phyloP scores from a whole-genome alignment of 805 yeast species.

The Saccharomycopsis sp. region DNA sequence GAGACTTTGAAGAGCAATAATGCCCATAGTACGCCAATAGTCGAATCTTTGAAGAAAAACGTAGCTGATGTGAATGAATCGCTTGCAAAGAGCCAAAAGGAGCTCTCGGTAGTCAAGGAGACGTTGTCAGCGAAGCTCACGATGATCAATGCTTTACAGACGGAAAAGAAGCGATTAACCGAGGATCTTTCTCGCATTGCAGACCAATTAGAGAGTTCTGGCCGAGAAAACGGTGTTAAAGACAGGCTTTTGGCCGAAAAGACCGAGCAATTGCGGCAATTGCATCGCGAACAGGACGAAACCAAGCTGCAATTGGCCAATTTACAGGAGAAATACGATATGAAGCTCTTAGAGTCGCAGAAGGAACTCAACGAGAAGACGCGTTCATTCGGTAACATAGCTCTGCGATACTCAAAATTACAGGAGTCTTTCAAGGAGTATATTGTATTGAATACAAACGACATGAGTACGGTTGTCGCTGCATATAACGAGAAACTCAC shows the following conservation, averaged over 20 bases:
- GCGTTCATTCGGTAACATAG: not conserved
- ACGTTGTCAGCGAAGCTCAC: not conserved
- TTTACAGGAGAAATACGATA: not conserved
- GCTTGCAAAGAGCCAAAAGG: not conserved
- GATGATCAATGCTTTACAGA: not conserved
- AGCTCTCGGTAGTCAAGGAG: not conserved
- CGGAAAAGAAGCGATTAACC: not conserved
- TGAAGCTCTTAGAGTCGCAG: not conserved
- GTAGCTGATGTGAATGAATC: not conserved
- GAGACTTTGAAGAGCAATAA: not conserved
- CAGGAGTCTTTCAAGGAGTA: not conserved
- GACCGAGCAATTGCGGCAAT: not conserved
- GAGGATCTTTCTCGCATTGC: not conserved
- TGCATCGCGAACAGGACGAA: not conserved
- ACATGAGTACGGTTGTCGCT: not conserved
- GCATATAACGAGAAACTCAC: not conserved
- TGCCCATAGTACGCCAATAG: not conserved
- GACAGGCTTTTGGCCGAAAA: not conserved
- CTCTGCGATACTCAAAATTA: not conserved
- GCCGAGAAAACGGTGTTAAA: not conserved
- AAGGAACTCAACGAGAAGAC: not conserved
- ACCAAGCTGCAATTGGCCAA: not conserved
- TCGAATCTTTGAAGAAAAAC: not conserved
- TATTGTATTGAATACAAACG: not conserved
- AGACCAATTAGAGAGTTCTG: not conserved